phyloP scores from a whole-genome alignment of 2,329 filamentous ascomycete species.

The Ustulina deusta region DNA sequence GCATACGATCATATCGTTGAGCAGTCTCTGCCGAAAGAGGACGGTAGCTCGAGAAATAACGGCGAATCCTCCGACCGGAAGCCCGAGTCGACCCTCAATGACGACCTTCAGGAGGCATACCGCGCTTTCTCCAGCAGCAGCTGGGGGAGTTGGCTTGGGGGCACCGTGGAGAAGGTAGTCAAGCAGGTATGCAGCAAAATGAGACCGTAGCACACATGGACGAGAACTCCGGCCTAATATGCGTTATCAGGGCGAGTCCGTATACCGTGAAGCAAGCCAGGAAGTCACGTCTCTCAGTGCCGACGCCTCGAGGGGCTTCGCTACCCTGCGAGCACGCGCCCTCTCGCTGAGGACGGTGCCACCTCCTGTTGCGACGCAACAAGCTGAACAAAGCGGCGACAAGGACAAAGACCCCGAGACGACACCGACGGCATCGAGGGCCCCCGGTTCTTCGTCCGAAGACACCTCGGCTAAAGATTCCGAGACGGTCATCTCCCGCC shows the following conservation, averaged over 20 bases:
- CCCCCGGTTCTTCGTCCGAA: constrained; percentile 50
- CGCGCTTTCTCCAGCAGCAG: constrained; percentile 90
- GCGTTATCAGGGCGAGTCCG: constrained; percentile 74
- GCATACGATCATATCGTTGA: constrained; percentile 98
- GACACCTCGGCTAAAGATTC: constrained; percentile 59
- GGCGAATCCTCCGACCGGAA: constrained; percentile 43
- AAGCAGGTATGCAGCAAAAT: constrained; percentile 75
- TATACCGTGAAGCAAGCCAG: constrained; percentile 87
- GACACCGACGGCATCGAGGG: constrained; percentile 60
- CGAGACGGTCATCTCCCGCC: constrained; percentile 78
- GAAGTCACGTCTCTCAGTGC: constrained; percentile 83
- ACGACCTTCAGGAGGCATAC: constrained; percentile 94
- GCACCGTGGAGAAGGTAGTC: constrained; percentile 89
- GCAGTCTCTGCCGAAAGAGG: constrained; percentile 74
- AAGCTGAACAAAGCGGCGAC: constrained; percentile 48
- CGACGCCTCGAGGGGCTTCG: constrained; percentile 85
- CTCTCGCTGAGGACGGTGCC: constrained; percentile 70
- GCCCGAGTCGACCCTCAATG: constrained; percentile 73
- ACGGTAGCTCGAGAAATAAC: constrained; percentile 19
- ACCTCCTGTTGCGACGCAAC: constrained; percentile 42
- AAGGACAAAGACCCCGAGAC: constrained; percentile 55
- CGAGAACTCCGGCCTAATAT: constrained; percentile 23
- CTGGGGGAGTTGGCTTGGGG: constrained; percentile 90
- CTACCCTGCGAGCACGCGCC: constrained; percentile 78
- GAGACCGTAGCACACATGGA: neutral